A percentile compares a stretch with the other conserved stretches of the same genome.
These are phyloP conservation scores for Escallonia rubra DNA, from an alignment of 129 eudicot genomes.

Conservation along the genomic window DNA sequence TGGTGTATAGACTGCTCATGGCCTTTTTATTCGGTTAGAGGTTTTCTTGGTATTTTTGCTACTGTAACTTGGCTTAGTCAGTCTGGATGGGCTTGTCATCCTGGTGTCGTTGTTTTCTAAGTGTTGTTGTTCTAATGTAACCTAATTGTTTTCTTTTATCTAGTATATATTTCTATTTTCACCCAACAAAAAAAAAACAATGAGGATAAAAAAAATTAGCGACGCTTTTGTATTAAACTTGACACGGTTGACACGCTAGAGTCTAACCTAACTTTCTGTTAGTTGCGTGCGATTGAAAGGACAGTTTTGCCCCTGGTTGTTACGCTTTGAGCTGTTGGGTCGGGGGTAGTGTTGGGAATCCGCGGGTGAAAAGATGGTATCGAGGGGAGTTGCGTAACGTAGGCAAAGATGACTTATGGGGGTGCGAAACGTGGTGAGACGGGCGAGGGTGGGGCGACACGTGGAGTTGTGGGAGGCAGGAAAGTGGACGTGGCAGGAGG, in stretches of 20 bases:
- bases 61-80: no score
- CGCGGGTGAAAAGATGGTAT: background rate
- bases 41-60: no score
- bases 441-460: background rate
- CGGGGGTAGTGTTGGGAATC: conserved; percentile 7
- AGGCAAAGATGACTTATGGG: no score
- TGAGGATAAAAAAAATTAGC: no score
- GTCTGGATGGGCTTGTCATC: no score
- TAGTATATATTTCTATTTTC: no score
- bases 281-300: background rate
- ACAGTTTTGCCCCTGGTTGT: background rate
- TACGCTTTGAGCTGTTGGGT: background rate
- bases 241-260: conserved; percentile 25
- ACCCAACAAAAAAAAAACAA: no score
- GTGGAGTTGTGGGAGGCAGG: background rate
- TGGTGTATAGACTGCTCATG: no score
- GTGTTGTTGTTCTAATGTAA: no score
- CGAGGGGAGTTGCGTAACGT: background rate
- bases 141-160: no score
- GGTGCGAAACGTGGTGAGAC: background rate
- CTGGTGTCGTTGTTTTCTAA: no score
- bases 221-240: conserved; percentile 4
- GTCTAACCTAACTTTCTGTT: conserved; percentile 23
- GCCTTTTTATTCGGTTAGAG: no score
- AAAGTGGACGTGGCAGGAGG: background rate